Base-by-base conservation (phyloP, 129 eudicot genomes). In the Pseudognaphalium luteoalbum region DNA sequence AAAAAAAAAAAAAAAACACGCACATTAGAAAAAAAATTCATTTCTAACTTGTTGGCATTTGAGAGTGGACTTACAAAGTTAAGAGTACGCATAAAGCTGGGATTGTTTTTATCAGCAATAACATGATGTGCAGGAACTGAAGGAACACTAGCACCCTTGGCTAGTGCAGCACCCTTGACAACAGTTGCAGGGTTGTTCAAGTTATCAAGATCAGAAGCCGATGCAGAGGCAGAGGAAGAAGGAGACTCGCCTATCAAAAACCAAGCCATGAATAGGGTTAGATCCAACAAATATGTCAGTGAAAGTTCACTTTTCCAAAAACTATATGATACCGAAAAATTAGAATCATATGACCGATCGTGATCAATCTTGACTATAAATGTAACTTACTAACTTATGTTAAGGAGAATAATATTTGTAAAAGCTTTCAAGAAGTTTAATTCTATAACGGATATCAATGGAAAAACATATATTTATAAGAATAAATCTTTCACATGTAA, bases 141-240 rank as follows among this genome's bases (percentile, higher is more conserved):
- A 73, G 93, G 88, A 67, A 93, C 83, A 71, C 73, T 81, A 33
- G 81, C 85, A 73, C 82, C 92, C 86, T 85, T 94, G 74, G 80
- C 76, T 73, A 68, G 35, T 79, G 88, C 74, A 76, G 87, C 71
- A 76, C 60, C 88, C 82, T 85, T 91, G 83, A 83, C 99, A 41
- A 72, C 59, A 1, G 84, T 83, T 20, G 87, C 77, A 58, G 77
- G 83, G 76, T 89, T 85, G 90, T 86, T 91, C 70, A 89, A 76
- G 86, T 95, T 91, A 87, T 95, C 99, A 75, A 95, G 80, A 81
- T 95, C 99, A 20, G 99, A 95, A 65, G 96, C 97, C 63, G 97
- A 95, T 14, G 99, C 93, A 63, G 97, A 65, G 68, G 17, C 16
- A 12, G 54, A 88, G 28, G 99, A 95, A 20, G 96, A 89, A 70